A percentile compares a stretch with the other conserved stretches of the same genome.
These are phyloP conservation scores for Lecanosticta acicola DNA, from an alignment of 2,329 filamentous ascomycete species.

Conservation along the genomic window DNA sequence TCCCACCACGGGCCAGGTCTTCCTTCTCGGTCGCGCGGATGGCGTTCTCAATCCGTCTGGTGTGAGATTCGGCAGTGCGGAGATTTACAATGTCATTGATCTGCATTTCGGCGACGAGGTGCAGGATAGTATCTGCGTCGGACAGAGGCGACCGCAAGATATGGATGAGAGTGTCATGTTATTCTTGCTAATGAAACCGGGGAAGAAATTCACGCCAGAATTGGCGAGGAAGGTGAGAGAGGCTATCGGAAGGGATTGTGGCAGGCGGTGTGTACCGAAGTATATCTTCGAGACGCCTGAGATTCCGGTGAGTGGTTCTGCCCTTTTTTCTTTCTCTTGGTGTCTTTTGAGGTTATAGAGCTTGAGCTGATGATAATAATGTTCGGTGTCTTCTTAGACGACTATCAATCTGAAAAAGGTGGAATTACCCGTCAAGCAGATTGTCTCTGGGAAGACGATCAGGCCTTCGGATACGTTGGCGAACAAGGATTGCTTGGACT, in stretches of 20 bases:
- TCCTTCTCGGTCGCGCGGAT: slow-evolving; percentile 66
- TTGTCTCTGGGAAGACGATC: slow-evolving; percentile 67
- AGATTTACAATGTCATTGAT: slow-evolving; percentile 73
- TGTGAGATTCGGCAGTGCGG: slow-evolving; percentile 71
- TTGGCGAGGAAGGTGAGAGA: slow-evolving; percentile 57
- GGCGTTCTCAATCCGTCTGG: slow-evolving; percentile 76
- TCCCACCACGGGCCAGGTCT: slow-evolving; percentile 58
- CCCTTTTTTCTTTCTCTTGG: background rate
- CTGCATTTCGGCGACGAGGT: slow-evolving; percentile 57
- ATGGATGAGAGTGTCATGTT: slow-evolving; percentile 55
- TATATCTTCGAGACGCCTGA: slow-evolving; percentile 75
- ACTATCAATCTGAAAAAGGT: slow-evolving; percentile 84
- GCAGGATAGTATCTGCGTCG: slow-evolving; percentile 71
- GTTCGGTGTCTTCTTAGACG: slow-evolving; percentile 56
- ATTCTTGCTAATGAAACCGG: slow-evolving; percentile 57
- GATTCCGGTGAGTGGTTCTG: slow-evolving; percentile 59
- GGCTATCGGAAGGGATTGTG: slow-evolving; percentile 61
- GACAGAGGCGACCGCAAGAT: slow-evolving; percentile 61
- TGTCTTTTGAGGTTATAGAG: too few species aligned
- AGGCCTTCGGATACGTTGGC: slow-evolving; percentile 70
- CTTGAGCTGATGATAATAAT: too few species aligned
- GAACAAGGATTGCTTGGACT: slow-evolving; percentile 70
- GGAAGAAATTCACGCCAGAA: slow-evolving; percentile 48
- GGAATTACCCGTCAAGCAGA: slow-evolving; percentile 77
- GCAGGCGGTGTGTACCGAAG: slow-evolving; percentile 68